A percentile compares a stretch with the other conserved stretches of the same genome.
Evolutionary conservation across 352 stramenopile species (phyloP).

Genomic region (Pythium insidiosum): DNA sequence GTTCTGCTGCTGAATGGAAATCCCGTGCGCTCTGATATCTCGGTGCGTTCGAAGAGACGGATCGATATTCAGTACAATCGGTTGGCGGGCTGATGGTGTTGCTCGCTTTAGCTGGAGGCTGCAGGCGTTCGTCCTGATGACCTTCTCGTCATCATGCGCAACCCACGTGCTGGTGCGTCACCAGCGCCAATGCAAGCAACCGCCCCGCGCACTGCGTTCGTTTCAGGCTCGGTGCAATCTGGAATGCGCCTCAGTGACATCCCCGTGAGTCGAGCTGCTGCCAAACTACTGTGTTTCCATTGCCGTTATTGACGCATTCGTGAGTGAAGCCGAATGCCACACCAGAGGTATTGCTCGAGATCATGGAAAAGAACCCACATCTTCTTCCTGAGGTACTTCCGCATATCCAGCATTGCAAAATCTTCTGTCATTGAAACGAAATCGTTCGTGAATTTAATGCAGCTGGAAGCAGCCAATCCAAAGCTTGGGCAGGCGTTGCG

Average conservation of each 20-base stretch:
- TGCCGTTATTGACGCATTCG: no score
- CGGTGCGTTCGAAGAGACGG: slow-evolving; percentile 18
- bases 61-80: background rate
- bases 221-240: slow-evolving; percentile 16
- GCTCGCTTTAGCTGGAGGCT: slow-evolving; percentile 42
- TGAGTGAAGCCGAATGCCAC: slow-evolving; percentile 46
- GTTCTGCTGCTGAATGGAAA: slow-evolving; percentile 58
- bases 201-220: slow-evolving; percentile 10
- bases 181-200: slow-evolving; percentile 1
- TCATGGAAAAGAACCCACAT: slow-evolving; percentile 77
- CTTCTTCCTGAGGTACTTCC: slow-evolving; percentile 45
- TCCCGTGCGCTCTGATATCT: slow-evolving; percentile 39
- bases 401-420: background rate
- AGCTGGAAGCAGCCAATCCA: slow-evolving; percentile 58
- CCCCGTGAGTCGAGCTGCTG: slow-evolving; percentile 27
- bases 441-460: no score
- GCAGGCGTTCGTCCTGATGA: slow-evolving; percentile 66
- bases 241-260: slow-evolving; percentile 79
- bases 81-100: background rate
- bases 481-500: slow-evolving; percentile 56
- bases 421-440: no score
- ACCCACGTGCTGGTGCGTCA: slow-evolving; percentile 9
- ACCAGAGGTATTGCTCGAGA: slow-evolving; percentile 70
- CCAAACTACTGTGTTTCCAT: background rate
- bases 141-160: slow-evolving; percentile 55